Evolutionary conservation across 192 early-diverging fungal species (phyloP), one percentile per base, ranked within the genome.

Genomic region (Paraglomus brasilianum): DNA sequence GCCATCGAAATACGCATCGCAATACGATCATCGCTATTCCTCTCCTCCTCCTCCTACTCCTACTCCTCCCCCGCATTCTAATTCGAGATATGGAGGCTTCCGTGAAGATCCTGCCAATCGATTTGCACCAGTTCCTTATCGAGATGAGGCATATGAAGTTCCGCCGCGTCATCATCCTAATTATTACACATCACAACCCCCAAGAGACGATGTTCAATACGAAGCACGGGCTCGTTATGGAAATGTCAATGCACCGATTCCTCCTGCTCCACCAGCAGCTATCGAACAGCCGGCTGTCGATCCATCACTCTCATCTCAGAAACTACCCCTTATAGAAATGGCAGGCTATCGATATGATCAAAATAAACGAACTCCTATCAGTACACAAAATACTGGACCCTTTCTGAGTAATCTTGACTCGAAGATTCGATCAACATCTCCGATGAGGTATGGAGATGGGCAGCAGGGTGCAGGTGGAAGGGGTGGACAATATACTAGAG

Each of bases 281-380:
- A 6, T 56, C 17, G 65, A 66, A 51, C 65, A 42, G 13, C n/a
- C 17, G 36, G 9, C 53, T 17, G 19, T 30, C 36, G 53, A 56
- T 11, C 11, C 36, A 45, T 15, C 48, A 19, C 22, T 21, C 21
- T 6, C 4, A 0, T 22, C 9, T 42, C 49, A 66, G 22, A 66
- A 66, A 21, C n/a, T 66, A 4, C 65, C 65, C n/a, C 43, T 66
- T 38, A 66, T 66, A 11, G 65, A 66, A 38, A 66, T 66, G 65
- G 65, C 65, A 11, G 65, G 65, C 40, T 66, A 66, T 66, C 46
- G 65, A 1, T 66, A 66, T 41, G 65, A 66, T 21, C 48, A 30
- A 38, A 53, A 36, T 17, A 66, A 66, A 49, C 65, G 65, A n/a
- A 10, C 53, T 4, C 53, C 53, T 10, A 56, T 56, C 1, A 11